phyloP scores from a whole-genome alignment of 192 early-diverging fungal genomes.

The Linnemannia schmuckeri region DNA sequence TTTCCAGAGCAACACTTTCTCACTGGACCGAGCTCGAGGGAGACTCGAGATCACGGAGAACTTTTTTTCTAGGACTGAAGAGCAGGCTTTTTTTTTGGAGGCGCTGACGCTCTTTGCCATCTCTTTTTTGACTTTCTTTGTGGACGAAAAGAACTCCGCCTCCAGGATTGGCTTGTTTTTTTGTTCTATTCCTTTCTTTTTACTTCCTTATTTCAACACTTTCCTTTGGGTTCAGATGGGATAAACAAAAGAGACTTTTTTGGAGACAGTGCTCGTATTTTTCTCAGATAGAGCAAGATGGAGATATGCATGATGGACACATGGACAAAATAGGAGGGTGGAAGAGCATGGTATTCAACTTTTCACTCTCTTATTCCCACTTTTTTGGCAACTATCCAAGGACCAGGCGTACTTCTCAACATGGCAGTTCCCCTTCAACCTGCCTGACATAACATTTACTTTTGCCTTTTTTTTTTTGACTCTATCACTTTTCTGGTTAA shows the following conservation, averaged over 20 bases:
- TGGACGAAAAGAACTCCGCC: not conserved
- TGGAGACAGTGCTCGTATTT: not conserved
- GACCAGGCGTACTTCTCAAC: not conserved
- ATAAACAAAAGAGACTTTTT: not conserved
- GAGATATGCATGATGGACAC: not conserved
- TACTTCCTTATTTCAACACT: not conserved
- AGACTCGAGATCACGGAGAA: not conserved
- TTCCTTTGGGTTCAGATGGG: too few relatives aligned
- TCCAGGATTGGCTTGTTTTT: constrained; percentile 1
- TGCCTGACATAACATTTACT: not conserved
- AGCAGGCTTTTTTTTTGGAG: not conserved
- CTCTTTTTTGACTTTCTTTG: not conserved
- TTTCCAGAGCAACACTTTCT: not conserved
- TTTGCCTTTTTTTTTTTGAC: not conserved
- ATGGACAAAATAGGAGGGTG: not conserved
- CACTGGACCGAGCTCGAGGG: not conserved
- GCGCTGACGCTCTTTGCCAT: not conserved
- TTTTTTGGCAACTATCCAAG: not conserved
- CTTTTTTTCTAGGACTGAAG: not conserved
- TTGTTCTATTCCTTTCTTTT: constrained; percentile 8
- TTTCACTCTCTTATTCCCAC: not conserved
- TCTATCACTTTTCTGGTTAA: not conserved
- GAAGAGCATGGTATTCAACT: not conserved
- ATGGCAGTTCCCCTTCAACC: not conserved
- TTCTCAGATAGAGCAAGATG: not conserved